These are phyloP conservation scores for Ambrosia hybrid DNA, from an alignment of 140 eudicot species.

Conservation along the genomic window DNA sequence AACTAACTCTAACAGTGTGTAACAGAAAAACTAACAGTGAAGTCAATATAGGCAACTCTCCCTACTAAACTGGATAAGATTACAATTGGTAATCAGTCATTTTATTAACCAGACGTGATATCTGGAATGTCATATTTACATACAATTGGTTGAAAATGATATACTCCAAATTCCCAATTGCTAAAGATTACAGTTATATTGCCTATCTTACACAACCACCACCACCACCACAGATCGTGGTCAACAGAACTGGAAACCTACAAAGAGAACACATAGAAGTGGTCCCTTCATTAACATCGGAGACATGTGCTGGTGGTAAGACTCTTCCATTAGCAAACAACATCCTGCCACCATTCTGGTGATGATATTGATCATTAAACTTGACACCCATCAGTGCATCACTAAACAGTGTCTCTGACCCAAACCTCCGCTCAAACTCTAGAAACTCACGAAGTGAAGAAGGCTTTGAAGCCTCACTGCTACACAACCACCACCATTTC, in stretches of 20 bases:
- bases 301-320: conserved; percentile 47
- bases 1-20: too few species aligned
- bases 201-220: conserved; percentile 32
- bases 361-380: conserved; percentile 26
- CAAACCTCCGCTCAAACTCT: conserved; percentile 73
- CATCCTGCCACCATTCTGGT: conserved; percentile 39
- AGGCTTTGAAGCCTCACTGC: conserved; percentile 50
- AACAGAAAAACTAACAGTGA: too few species aligned
- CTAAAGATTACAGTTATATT: conserved; percentile 8
- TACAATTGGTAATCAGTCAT: not conserved
- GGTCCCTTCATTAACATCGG: conserved; percentile 42
- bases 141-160: not conserved
- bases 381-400: conserved; percentile 36
- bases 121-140: conserved; percentile 16
- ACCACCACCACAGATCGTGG: conserved; percentile 38
- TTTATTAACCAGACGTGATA: conserved; percentile 15
- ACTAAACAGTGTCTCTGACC: conserved; percentile 42
- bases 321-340: conserved; percentile 81
- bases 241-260: conserved; percentile 48
- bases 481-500: conserved; percentile 73
- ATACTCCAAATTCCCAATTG: conserved; percentile 18
- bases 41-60: too few species aligned
- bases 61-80: not conserved
- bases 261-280: conserved; percentile 41
- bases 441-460: conserved; percentile 70